Base-by-base conservation (phyloP, 2,329 filamentous ascomycete genomes). In the Cladosporium cucumerinum region DNA sequence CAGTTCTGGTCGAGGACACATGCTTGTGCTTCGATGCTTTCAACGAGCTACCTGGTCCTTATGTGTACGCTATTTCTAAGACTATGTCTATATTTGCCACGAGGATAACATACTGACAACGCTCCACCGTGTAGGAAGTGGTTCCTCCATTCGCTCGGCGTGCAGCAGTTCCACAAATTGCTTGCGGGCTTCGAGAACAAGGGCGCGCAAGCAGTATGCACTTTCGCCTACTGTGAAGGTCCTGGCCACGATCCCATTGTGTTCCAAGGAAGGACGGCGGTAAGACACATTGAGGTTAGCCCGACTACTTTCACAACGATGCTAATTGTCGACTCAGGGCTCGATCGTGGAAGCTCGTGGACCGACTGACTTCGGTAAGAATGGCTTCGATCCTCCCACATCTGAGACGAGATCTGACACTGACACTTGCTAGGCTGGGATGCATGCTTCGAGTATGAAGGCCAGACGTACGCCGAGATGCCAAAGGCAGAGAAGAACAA, bases 401-500 rank as follows among this genome's bases (percentile, higher is more conserved):
- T 39, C 5, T n/a, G 26, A 32, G n/a, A 14, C 5, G n/a, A 46
- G 7, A 26, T 16, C 57, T 21, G n/a, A 36, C 59, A 71, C 69
- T 69, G 57, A 71, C 57, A 28, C 55, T 18, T 54, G 1, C 28
- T n/a, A 96, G 93, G 94, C 54, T 99, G 95, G 95, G 95, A 99
- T 77, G 87, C 95, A 2, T 89, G 96, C 69, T 99, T 99, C 73
- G 95, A 99, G 80, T 94, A 96, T 71, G 85, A 96, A 69, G 93
- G 93, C 49, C 82, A 92, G 79, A 99, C 95, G 81, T 89, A 96
- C 76, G 95, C 95, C 30, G 95, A 99, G 81, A 99, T 99, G 95
- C 90, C 92, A 60, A 93, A 90, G 78, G 80, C 77, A 11, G 86
- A 88, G 75, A 96, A 96, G 87, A 99, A 98, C 81, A 87, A 88